Evolutionary conservation across 805 yeast species (phyloP), one percentile per base, ranked within the genome.

Genomic region (Candida saitoana): DNA sequence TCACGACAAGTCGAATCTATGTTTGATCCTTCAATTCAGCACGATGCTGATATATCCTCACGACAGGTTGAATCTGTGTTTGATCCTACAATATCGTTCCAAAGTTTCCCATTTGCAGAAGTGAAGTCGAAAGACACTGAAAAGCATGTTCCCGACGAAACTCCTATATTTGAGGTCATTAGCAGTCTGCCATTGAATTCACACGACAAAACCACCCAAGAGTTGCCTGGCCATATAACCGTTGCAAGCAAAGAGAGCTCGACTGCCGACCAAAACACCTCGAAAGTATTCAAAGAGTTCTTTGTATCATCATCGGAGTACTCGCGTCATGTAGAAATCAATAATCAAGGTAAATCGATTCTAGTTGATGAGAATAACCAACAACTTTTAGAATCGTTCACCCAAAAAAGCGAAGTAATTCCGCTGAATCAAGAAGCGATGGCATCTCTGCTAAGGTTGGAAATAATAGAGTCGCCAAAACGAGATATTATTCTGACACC

Each of bases 1-100:
- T 42, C 52, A 2, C 55, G 40, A 18, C 56, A 52, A 39, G 41
- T 20, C 2, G 45, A 43, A 12, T 34, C 47, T 5, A 25, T 39
- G 18, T 42, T 39, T 30, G 52, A 48, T 34, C 44, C 52, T 18
- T 17, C 19, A 4, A 34, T 30, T 11, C 34, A 14, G n/a, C n/a
- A n/a, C n/a, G 9, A 22, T 22, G 27, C 11, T 11, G 27, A 22
- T 22, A 38, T 38, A 11, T 19, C 32, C 2, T 42, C 52, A 2
- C 55, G 40, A 18, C 56, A 52, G 38, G 41, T 20, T 2, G 45
- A 43, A 12, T 34, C 47, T 5, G 24, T 39, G 18, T 42, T 39
- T 30, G 52, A 48, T 34, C 44, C 52, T 18, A 16, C 19, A 4
- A 34, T 30, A 14, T 46, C 49, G 27, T 38, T 43, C 25, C 42